These are phyloP conservation scores for Candida silvatica DNA, from an alignment of 805 yeast species.

Conservation along the genomic window DNA sequence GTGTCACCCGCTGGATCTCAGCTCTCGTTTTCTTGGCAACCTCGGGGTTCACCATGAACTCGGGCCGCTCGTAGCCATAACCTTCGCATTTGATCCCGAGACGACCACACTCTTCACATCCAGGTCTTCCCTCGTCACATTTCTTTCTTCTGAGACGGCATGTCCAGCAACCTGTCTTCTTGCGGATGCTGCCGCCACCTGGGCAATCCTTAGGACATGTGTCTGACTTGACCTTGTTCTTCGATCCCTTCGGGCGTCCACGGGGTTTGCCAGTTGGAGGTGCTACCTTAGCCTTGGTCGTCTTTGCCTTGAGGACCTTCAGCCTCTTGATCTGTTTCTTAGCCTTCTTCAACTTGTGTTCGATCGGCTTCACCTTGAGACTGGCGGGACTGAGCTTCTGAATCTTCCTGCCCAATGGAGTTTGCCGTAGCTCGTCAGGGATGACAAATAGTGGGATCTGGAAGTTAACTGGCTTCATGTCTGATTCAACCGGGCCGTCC, in stretches of 20 bases:
- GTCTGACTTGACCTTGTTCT: too few species aligned
- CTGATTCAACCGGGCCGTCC: too few species aligned
- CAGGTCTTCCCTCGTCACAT: slow-evolving; percentile 60
- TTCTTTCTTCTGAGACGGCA: slow-evolving; percentile 66
- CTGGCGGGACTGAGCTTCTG: background rate
- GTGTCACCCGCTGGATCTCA: slow-evolving; percentile 46
- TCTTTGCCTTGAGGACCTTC: background rate
- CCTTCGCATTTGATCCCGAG: slow-evolving; percentile 53
- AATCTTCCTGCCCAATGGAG: too few species aligned
- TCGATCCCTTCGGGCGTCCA: too few species aligned
- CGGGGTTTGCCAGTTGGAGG: too few species aligned
- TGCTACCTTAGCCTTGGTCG: background rate
- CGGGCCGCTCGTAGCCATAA: slow-evolving; percentile 41
- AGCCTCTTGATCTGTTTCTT: background rate
- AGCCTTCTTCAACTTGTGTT: too few species aligned
- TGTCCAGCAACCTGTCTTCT: slow-evolving; percentile 64
- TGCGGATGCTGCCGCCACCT: slow-evolving; percentile 6
- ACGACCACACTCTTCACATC: slow-evolving; percentile 48
- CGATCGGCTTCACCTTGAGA: too few species aligned
- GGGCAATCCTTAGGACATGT: too few species aligned
- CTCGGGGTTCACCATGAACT: slow-evolving; percentile 37
- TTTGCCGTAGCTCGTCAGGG: too few species aligned
- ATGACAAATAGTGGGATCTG: too few species aligned
- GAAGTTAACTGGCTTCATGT: too few species aligned
- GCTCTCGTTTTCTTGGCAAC: slow-evolving; percentile 37